These are phyloP conservation scores for Ceriops decandra DNA, from an alignment of 345 rosid genomes.

Conservation along the genomic window DNA sequence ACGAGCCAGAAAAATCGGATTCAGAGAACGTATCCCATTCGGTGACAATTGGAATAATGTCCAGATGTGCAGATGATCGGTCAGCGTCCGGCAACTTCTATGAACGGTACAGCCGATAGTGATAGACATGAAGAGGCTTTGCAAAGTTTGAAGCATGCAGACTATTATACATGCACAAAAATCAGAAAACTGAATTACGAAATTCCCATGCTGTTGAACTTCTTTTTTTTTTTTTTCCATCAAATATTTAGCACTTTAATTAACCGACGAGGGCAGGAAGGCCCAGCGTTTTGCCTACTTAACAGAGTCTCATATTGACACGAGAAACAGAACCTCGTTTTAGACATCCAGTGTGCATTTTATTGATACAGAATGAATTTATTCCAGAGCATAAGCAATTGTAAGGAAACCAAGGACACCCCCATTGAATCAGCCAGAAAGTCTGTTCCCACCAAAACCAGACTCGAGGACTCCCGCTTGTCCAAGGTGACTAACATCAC, in stretches of 20 bases:
- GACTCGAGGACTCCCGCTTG: conserved; percentile 42
- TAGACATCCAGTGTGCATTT: not conserved
- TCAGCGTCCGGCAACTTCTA: conserved; percentile 4
- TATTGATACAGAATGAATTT: not conserved
- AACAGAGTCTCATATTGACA: not conserved
- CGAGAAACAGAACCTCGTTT: not conserved
- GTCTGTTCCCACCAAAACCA: conserved; percentile 74
- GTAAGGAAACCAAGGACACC: not conserved
- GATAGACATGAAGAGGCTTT: too few species aligned
- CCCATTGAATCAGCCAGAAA: conserved; percentile 46
- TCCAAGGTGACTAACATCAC: conserved; percentile 58
- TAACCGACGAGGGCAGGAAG: too few species aligned
- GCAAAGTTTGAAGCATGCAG: too few species aligned
- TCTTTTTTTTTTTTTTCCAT: too few species aligned
- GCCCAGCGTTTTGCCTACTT: too few species aligned
- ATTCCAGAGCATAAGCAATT: not conserved
- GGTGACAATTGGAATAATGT: conserved; percentile 1
- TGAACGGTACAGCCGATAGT: not conserved
- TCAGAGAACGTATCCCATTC: too few species aligned
- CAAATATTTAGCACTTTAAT: too few species aligned
- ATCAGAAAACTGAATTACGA: too few species aligned
- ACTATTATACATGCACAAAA: too few species aligned
- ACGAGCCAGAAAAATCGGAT: too few species aligned
- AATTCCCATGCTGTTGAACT: too few species aligned
- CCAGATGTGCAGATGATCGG: not conserved